Base-by-base conservation (phyloP, 2,329 filamentous ascomycete species). In the Mariannaea sp. region DNA sequence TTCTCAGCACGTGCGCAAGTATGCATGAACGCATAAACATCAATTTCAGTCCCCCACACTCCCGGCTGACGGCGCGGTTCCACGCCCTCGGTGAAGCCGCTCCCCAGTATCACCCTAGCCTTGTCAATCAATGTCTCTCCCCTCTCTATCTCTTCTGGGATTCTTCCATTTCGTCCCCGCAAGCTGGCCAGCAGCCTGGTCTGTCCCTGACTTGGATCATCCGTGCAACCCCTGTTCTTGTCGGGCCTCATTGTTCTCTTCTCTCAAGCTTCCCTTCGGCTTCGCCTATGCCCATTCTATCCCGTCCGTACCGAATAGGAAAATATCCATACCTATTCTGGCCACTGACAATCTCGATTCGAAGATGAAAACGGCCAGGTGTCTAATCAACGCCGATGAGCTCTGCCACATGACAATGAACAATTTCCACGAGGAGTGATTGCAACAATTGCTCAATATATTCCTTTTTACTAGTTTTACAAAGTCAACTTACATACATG, bases 21-120 rank as follows among this genome's bases (percentile, higher is more conserved):
- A 55, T 52, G 64, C 64, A 66, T 66, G 64, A 66, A 66, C 65
- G 64, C 64, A 66, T 66, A 64, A 66, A 66, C 41, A 48, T 19
- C 62, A 66, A 66, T 66, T 66, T 66, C 57, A 65, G 49, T 66
- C 49, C 56, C 62, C 62, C 64, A 64, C 64, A 57, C 51, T 55
- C 52, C 57, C 57, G 59, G 41, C 58, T 61, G 58, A 59, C 57
- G 62, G 66, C 65, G 64, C 61, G 49, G 56, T 64, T 66, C 59
- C 62, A 63, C 65, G 57, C 64, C 64, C 61, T 67, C 66, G 66
- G 65, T 65, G 58, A 66, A 57, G 56, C 65, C 65, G 65, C 56
- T 45, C 47, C 43, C 55, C 47, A 40, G 40, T 43, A 56, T 33
- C 53, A 52, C 30, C 59, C 59, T 49, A 49, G 57, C 41, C 36